Evolutionary conservation across 768 basidiomycete species (phyloP).

Genomic region (Kwoniella sp.): DNA sequence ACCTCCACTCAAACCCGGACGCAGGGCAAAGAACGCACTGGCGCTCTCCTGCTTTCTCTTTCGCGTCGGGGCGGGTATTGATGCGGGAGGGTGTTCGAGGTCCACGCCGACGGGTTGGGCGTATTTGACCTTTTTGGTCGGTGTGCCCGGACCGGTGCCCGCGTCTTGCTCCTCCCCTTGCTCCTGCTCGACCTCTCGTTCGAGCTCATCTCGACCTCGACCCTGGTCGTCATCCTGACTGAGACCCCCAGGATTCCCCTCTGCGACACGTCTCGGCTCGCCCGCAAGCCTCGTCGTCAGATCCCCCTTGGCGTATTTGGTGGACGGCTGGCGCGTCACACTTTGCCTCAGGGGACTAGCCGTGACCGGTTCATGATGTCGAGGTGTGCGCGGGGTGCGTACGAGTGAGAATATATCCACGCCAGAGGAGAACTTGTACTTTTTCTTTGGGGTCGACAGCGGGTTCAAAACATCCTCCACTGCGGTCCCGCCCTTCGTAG

Average conservation of each 20-base stretch:
- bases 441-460: conserved; percentile 31
- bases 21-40: conserved; percentile 22
- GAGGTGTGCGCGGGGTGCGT: not conserved
- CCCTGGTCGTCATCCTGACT: not conserved
- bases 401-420: conserved; percentile 30
- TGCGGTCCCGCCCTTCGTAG: not conserved
- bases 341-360: conserved; percentile 35
- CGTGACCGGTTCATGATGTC: conserved; percentile 12
- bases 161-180: conserved; percentile 6
- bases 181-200: not conserved
- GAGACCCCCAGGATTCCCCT: too few species aligned
- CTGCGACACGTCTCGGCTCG: not conserved
- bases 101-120: conserved; percentile 12
- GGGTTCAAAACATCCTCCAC: conserved; percentile 8
- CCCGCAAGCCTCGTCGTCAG: not conserved
- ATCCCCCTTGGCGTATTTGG: not conserved
- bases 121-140: conserved; percentile 31
- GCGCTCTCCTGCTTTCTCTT: conserved; percentile 13
- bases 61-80: not conserved
- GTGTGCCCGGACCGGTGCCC: conserved; percentile 14
- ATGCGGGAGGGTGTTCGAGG: conserved; percentile 8
- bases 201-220: not conserved
- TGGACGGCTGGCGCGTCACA: conserved; percentile 15
- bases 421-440: conserved; percentile 29
- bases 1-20: conserved; percentile 15